These are phyloP conservation scores for Phytophthora meadii DNA, from an alignment of 352 stramenopile species.

Conservation along the genomic window DNA sequence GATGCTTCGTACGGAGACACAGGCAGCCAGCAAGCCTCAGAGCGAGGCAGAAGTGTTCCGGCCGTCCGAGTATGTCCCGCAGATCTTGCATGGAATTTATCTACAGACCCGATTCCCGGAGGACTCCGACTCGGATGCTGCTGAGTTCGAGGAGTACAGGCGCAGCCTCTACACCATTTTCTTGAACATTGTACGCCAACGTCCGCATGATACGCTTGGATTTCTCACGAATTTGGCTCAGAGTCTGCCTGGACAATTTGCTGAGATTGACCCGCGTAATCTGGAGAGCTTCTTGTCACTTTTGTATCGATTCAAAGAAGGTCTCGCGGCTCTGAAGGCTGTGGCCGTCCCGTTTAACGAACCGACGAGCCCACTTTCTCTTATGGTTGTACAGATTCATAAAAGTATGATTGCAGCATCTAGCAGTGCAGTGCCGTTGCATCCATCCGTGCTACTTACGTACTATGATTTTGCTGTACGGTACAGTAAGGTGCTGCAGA, in stretches of 20 bases:
- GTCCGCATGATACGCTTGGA: slow-evolving; percentile 68
- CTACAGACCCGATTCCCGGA: slow-evolving; percentile 83
- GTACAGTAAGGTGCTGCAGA: slow-evolving; percentile 80
- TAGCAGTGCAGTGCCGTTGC: slow-evolving; percentile 30
- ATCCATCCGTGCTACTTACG: slow-evolving; percentile 69
- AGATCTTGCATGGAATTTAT: slow-evolving; percentile 87
- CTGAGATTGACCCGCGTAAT: slow-evolving; percentile 60
- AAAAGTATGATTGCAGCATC: slow-evolving; percentile 57
- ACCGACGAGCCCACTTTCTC: slow-evolving; percentile 65
- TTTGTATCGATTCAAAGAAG: slow-evolving; percentile 87
- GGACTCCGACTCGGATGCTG: slow-evolving; percentile 75
- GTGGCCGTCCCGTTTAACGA: slow-evolving; percentile 67
- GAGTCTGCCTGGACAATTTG: slow-evolving; percentile 59
- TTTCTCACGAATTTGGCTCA: slow-evolving; percentile 75
- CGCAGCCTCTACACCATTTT: slow-evolving; percentile 89
- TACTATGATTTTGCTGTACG: slow-evolving; percentile 86
- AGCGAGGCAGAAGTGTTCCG: slow-evolving; percentile 63
- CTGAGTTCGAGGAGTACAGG: slow-evolving; percentile 87
- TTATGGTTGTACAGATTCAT: slow-evolving; percentile 78
- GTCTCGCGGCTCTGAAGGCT: slow-evolving; percentile 65
- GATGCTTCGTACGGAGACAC: slow-evolving; percentile 67
- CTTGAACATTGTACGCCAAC: slow-evolving; percentile 83
- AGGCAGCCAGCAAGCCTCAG: slow-evolving; percentile 28
- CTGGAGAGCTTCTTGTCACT: slow-evolving; percentile 85
- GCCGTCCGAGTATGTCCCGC: slow-evolving; percentile 75